phyloP scores from a whole-genome alignment of 495 filamentous ascomycete genomes.

The Aspergillus conjunctus region DNA sequence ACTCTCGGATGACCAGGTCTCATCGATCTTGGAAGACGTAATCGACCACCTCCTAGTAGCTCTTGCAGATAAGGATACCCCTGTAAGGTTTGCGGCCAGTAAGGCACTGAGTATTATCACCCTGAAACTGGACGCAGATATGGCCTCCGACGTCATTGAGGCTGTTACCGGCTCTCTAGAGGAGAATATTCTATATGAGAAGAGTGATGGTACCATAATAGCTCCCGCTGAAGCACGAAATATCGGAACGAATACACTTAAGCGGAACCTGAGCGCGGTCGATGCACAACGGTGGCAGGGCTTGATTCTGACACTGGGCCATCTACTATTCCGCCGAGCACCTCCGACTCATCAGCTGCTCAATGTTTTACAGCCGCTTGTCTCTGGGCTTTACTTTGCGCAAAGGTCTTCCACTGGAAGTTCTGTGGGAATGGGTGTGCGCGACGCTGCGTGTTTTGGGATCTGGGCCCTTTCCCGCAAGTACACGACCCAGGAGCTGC shows the following conservation, averaged over 20 bases:
- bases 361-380: conserved; percentile 68
- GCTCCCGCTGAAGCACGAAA: conserved; percentile 39
- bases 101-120: conserved; percentile 89
- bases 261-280: conserved; percentile 68
- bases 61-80: conserved; percentile 83
- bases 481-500: conserved; percentile 79
- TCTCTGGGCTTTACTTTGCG: conserved; percentile 80
- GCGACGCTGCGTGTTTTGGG: conserved; percentile 94
- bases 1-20: conserved; percentile 44
- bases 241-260: conserved; percentile 37
- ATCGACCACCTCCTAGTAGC: conserved; percentile 73
- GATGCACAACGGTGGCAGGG: conserved; percentile 90
- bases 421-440: conserved; percentile 88
- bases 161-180: conserved; percentile 75
- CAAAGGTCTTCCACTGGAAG: conserved; percentile 77
- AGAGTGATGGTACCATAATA: conserved; percentile 41
- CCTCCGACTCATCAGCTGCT: conserved; percentile 66
- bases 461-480: conserved; percentile 89
- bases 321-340: conserved; percentile 78
- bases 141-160: conserved; percentile 83
- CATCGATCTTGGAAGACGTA: conserved; percentile 50
- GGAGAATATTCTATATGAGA: conserved; percentile 72
- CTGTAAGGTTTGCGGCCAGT: conserved; percentile 84
- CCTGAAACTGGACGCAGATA: conserved; percentile 71
- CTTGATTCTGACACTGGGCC: conserved; percentile 79